phyloP scores from a whole-genome alignment of 371 early-diverging fungal genomes.

The Blakeslea trispora region DNA sequence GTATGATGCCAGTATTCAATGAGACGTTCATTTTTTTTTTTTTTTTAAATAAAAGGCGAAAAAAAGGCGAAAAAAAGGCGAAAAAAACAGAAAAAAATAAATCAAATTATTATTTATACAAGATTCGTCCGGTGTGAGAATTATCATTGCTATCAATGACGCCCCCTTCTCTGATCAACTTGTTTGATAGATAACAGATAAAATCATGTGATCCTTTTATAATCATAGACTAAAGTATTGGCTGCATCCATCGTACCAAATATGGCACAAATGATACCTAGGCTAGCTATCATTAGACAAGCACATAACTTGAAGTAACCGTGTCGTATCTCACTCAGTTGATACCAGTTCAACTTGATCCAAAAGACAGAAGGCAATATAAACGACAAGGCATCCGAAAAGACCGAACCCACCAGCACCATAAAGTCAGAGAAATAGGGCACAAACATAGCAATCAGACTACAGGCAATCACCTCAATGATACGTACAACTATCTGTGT shows the following conservation, averaged over 20 bases:
- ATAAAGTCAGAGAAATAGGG: conserved; percentile 83
- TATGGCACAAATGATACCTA: conserved; percentile 68
- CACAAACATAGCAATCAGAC: conserved; percentile 67
- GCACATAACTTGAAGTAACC: conserved; percentile 47
- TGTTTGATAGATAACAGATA: conserved; percentile 1
- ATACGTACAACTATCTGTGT: conserved; percentile 58
- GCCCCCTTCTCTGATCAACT: no score
- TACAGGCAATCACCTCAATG: conserved; percentile 49
- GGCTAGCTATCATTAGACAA: conserved; percentile 53
- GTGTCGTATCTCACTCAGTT: conserved; percentile 19
- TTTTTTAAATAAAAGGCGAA: no score
- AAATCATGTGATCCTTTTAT: neutral
- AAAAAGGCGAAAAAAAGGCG: neutral
- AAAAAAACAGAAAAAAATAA: no score
- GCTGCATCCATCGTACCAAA: conserved; percentile 78
- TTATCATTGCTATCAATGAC: conserved; percentile 6
- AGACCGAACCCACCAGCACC: conserved; percentile 79
- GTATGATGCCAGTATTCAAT: neutral
- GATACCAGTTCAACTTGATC: conserved; percentile 65
- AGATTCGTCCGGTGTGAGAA: neutral
- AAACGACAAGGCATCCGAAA: conserved; percentile 75
- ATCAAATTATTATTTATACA: no score
- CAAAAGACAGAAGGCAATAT: conserved; percentile 82
- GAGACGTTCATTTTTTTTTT: neutral
- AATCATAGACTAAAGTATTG: conserved; percentile 45